Conservation (phyloP, 108 stramenopile genomes). For the Parietichytrium sp. region DNA sequence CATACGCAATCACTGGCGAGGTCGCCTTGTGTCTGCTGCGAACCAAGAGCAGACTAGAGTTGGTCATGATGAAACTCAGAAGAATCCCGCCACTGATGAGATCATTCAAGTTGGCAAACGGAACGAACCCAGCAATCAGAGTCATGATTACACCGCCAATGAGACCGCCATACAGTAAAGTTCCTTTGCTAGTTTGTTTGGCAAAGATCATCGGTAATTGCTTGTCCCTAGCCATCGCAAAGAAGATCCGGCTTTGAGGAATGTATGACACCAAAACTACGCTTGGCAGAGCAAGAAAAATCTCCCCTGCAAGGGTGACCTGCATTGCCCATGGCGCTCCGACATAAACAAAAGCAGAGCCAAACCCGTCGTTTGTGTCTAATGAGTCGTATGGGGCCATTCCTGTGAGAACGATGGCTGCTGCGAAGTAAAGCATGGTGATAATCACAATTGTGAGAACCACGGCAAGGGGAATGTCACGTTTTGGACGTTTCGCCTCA, state of each 20-base stretch:
- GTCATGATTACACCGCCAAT: background rate
- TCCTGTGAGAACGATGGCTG: background rate
- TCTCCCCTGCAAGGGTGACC: background rate
- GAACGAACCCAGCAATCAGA: background rate
- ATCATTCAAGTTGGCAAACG: constrained; percentile 10
- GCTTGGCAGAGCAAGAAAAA: background rate
- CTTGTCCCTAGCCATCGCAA: background rate
- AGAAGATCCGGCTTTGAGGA: background rate
- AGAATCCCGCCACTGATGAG: constrained; percentile 34
- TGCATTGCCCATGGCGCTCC: constrained; percentile 20
- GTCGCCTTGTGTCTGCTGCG: background rate
- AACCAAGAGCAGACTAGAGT: background rate
- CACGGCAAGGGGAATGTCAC: background rate
- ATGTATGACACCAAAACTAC: background rate
- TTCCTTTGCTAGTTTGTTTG: background rate
- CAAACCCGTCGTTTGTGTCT: background rate
- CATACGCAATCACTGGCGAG: background rate
- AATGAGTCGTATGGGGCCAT: background rate
- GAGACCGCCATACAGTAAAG: background rate
- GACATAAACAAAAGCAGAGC: constrained; percentile 15
- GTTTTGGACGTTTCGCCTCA: background rate
- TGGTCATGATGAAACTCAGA: constrained; percentile 21
- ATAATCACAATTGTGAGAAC: constrained; percentile 1
- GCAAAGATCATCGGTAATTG: background rate
- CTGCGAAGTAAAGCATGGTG: background rate